A percentile compares a stretch with the other conserved stretches of the same genome.
Conservation (phyloP, 768 basidiomycete genomes). For the Tylopilus subfusipes region DNA sequence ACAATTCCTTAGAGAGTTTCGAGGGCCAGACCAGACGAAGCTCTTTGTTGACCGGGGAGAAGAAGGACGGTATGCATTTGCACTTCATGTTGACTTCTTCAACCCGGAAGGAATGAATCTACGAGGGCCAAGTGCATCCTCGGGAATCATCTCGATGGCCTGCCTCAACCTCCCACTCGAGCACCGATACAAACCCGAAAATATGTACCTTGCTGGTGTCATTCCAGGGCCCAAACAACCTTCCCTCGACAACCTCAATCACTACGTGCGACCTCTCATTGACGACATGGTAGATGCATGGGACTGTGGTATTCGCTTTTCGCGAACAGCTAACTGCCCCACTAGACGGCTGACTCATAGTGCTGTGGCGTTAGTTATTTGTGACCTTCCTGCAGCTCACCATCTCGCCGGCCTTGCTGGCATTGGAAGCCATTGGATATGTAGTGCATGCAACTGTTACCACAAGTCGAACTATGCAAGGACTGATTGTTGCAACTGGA, state of each 20-base stretch:
- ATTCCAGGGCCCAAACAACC: conserved; percentile 1
- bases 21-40: not conserved
- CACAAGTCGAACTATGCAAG: conserved; percentile 6
- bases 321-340: conserved; percentile 10
- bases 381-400: conserved; percentile 36
- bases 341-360: conserved; percentile 22
- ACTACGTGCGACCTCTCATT: conserved; percentile 35
- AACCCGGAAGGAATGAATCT: not conserved
- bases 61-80: not conserved
- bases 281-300: conserved; percentile 31
- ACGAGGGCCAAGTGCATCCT: not conserved
- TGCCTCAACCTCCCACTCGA: not conserved
- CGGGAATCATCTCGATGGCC: not conserved
- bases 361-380: conserved; percentile 29
- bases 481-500: conserved; percentile 17
- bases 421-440: conserved; percentile 25
- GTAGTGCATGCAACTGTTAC: conserved; percentile 29
- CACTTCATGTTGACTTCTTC: not conserved
- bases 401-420: conserved; percentile 19
- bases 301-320: conserved; percentile 29
- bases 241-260: not conserved
- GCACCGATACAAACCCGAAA: not conserved
- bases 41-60: not conserved
- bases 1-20: not conserved
- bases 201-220: not conserved